phyloP scores from a whole-genome alignment of 495 filamentous ascomycete species.

The Aeminium ludgeri region DNA sequence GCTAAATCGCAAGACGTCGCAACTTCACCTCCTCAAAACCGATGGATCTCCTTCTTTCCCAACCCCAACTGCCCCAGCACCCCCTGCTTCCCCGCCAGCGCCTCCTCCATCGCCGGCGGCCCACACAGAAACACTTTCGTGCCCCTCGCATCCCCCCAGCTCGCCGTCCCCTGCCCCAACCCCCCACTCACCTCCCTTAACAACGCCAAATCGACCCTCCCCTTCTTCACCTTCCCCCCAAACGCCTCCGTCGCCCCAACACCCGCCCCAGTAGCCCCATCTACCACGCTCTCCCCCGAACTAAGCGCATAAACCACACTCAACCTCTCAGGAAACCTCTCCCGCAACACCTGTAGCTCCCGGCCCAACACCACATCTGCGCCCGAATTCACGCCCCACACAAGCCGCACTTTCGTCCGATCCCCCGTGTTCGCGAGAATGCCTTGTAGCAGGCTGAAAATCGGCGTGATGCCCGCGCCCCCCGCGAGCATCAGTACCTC shows the following conservation, averaged over 20 bases:
- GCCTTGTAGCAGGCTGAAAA: slow-evolving; percentile 36
- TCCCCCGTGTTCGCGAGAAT: slow-evolving; percentile 35
- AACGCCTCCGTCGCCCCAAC: slow-evolving; percentile 1
- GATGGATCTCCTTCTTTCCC: slow-evolving; percentile 37
- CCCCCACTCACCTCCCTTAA: slow-evolving; percentile 32
- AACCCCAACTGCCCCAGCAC: slow-evolving; percentile 18
- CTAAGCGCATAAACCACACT: slow-evolving; percentile 43
- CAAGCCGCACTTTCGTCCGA: slow-evolving; percentile 30
- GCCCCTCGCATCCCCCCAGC: slow-evolving; percentile 19
- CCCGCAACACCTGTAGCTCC: slow-evolving; percentile 36
- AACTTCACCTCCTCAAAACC: slow-evolving; percentile 25
- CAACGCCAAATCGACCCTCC: slow-evolving; percentile 39
- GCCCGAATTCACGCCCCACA: slow-evolving; percentile 26
- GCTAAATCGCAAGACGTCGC: no score
- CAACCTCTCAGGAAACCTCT: slow-evolving; percentile 39
- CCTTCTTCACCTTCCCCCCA: slow-evolving; percentile 27
- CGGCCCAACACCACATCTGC: slow-evolving; percentile 17
- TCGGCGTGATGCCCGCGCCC: slow-evolving; percentile 41
- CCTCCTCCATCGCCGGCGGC: slow-evolving; percentile 43
- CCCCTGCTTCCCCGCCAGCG: slow-evolving; percentile 33
- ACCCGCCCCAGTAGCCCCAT: slow-evolving; percentile 12
- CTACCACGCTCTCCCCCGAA: slow-evolving; percentile 22
- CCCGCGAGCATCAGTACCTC: slow-evolving; percentile 38
- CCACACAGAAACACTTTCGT: slow-evolving; percentile 52
- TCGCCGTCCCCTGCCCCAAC: slow-evolving; percentile 15